Base-by-base conservation (phyloP, 2,329 filamentous ascomycete species). In the Calonectria henricotiae region DNA sequence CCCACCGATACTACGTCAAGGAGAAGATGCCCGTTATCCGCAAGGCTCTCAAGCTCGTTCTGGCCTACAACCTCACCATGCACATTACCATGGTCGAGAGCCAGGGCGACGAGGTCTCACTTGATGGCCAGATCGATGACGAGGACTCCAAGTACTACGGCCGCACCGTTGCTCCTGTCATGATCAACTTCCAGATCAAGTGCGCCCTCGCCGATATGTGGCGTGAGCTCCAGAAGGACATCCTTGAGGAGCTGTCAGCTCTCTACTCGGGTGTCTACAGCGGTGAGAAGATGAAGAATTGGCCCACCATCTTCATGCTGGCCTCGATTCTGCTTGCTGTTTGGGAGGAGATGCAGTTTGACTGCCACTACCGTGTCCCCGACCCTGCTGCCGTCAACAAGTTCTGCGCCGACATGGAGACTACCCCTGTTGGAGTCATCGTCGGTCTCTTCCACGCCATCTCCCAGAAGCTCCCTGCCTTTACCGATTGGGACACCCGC, bases 151-250 rank as follows among this genome's bases (percentile, higher is more conserved):
- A 94, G 81, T 98, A 93, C 87, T 92, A 89, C 77, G 95, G 95
- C 79, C 96, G 96, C 86, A 95, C 93, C 41, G 91, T 98, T 73
- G 96, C 96, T 17, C 96, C 96, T 13, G 95, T 98, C 80, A 97
- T 98, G 95, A 97, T 98, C 89, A 98, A 98, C 87, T 98, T 98
- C 90, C 94, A 98, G 86, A 95, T 98, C 87, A 98, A 98, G 89
- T 96, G 94, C 79, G 95, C 95, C 65, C 92, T 98, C 85, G 96
- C 95, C 75, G 95, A 97, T 79, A 97, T 98, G 94, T 98, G 96
- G 96, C 95, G 96, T 74, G 95, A 98, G 83, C 88, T 98, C 68
- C 95, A 98, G 83, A 97, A 97, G 86, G 96, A 98, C 77, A 95
- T 98, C 43, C 88, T 98, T 2, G 95, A 97, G 85, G 96, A 98